These are phyloP conservation scores for Chytridium lagenaria DNA, from an alignment of 371 early-diverging fungal genomes.

Conservation along the genomic window DNA sequence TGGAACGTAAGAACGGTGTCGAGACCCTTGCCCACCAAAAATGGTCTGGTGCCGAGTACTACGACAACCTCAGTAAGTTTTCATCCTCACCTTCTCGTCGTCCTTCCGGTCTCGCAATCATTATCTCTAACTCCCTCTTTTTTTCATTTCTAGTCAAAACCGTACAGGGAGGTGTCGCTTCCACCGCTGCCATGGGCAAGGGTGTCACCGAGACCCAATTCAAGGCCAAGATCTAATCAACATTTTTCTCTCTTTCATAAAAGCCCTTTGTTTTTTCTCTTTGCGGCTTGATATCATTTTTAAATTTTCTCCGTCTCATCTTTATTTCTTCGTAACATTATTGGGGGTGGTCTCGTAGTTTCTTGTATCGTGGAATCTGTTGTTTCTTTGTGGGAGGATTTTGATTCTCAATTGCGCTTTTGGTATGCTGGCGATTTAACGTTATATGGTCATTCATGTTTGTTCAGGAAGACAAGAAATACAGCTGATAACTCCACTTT, in stretches of 20 bases:
- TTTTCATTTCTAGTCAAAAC: constrained; percentile 67
- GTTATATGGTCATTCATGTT: too few species aligned
- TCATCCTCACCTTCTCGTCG: neutral
- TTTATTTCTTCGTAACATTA: too few species aligned
- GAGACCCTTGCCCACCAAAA: constrained; percentile 96
- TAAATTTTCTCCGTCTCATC: too few species aligned
- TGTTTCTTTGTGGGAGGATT: too few species aligned
- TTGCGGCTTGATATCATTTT: neutral
- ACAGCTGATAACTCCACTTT: too few species aligned
- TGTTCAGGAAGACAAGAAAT: too few species aligned
- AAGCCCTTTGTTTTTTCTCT: neutral
- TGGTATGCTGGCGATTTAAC: too few species aligned
- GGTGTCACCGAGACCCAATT: constrained; percentile 63
- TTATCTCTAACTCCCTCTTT: neutral
- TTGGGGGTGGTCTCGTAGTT: too few species aligned
- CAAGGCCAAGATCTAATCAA: constrained; percentile 29
- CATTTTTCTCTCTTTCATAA: neutral
- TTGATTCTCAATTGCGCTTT: too few species aligned
- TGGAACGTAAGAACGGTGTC: constrained; percentile 89
- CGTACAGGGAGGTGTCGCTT: constrained; percentile 91
- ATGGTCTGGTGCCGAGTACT: constrained; percentile 98
- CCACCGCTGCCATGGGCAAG: constrained; percentile 97
- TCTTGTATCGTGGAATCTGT: too few species aligned
- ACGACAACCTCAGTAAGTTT: constrained; percentile 77
- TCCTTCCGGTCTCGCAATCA: neutral